Conservation (phyloP, 768 basidiomycete species). For the Russula virescens region DNA sequence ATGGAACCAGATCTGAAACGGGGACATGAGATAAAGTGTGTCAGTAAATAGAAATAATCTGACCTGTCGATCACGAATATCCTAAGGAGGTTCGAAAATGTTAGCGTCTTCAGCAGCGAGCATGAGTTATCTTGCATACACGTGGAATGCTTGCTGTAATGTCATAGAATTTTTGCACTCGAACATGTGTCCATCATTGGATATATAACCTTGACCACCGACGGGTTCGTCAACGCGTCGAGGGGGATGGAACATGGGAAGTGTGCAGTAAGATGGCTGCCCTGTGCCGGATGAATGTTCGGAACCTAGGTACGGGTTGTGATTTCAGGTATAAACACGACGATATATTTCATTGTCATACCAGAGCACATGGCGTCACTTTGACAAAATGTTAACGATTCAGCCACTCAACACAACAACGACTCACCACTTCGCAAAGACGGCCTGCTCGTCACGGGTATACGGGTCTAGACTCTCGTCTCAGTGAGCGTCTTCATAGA, state of each 20-base stretch:
- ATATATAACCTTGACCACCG: conserved; percentile 41
- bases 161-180: conserved; percentile 47
- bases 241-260: conserved; percentile 48
- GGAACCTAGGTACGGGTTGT: conserved; percentile 33
- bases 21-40: background rate
- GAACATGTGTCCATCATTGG: conserved; percentile 52
- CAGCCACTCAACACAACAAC: background rate
- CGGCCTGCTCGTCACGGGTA: conserved; percentile 45
- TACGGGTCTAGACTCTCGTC: conserved; percentile 44
- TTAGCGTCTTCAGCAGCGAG: background rate
- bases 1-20: conserved; percentile 47
- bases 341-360: conserved; percentile 20
- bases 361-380: conserved; percentile 52
- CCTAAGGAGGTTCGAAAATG: conserved; percentile 27
- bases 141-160: conserved; percentile 52
- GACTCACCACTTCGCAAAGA: conserved; percentile 49
- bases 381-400: background rate
- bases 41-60: background rate
- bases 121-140: conserved; percentile 36
- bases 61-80: conserved; percentile 51
- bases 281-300: conserved; percentile 40
- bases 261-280: conserved; percentile 48
- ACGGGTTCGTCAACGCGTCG: conserved; percentile 29
- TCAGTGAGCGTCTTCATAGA: background rate
- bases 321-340: background rate